These are phyloP conservation scores for Elaeis guineensis DNA, from an alignment of 176 grass and related monocot genomes.

Conservation along the genomic window DNA sequence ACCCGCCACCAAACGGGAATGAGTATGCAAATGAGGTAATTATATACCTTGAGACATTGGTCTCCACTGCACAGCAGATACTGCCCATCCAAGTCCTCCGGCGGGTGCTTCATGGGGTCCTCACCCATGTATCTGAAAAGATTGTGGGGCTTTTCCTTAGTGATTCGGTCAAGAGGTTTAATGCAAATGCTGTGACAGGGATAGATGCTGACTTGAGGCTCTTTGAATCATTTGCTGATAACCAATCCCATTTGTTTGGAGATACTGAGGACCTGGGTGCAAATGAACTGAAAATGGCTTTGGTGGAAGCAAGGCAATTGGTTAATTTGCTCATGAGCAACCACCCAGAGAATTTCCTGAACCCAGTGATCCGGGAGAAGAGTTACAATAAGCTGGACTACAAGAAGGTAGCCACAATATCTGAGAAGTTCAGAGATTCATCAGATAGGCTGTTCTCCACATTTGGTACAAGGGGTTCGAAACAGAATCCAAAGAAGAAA, in stretches of 20 bases:
- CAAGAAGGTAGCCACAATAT: slow-evolving; percentile 76
- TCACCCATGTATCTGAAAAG: slow-evolving; percentile 63
- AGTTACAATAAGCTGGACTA: slow-evolving; percentile 92
- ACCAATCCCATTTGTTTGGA: slow-evolving; percentile 43
- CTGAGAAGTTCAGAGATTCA: slow-evolving; percentile 89
- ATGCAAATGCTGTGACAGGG: slow-evolving; percentile 64
- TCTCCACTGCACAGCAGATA: slow-evolving; percentile 88
- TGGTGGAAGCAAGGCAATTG: slow-evolving; percentile 71
- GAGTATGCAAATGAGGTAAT: slow-evolving; percentile 89
- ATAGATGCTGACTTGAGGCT: slow-evolving; percentile 83
- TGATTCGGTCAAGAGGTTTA: slow-evolving; percentile 86
- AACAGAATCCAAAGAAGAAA: slow-evolving; percentile 86
- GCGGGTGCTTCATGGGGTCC: slow-evolving; percentile 66
- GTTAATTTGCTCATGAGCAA: slow-evolving; percentile 93
- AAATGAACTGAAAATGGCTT: slow-evolving; percentile 66
- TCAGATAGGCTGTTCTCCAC: slow-evolving; percentile 87
- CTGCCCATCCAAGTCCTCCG: slow-evolving; percentile 64
- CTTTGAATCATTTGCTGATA: slow-evolving; percentile 80
- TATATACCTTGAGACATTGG: slow-evolving; percentile 86
- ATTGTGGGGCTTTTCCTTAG: slow-evolving; percentile 71
- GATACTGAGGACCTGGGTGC: slow-evolving; percentile 43
- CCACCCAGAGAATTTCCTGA: slow-evolving; percentile 89
- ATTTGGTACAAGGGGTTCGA: slow-evolving; percentile 68
- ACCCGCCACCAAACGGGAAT: slow-evolving; percentile 56
- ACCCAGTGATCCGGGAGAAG: slow-evolving; percentile 83